These are phyloP conservation scores for Penicillium decumbens DNA, from an alignment of 2,329 filamentous ascomycete species.

Conservation along the genomic window DNA sequence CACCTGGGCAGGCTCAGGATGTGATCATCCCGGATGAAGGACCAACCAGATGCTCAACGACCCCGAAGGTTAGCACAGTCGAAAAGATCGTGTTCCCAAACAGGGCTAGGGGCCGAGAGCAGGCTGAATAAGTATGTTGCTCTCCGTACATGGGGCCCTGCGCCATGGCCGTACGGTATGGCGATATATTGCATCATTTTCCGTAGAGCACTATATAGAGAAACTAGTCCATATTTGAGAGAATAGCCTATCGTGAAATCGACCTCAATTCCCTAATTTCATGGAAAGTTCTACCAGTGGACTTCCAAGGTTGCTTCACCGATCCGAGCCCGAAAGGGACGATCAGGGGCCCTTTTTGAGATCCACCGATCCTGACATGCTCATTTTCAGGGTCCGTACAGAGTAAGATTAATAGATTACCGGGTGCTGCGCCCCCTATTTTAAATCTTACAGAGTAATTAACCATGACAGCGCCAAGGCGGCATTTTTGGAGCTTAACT, in stretches of 20 bases:
- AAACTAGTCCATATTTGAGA: background rate
- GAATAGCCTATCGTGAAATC: background rate
- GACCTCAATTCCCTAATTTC: background rate
- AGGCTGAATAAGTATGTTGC: background rate
- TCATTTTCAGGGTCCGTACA: constrained; percentile 13
- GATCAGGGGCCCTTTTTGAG: constrained; percentile 13
- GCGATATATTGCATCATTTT: constrained; percentile 12
- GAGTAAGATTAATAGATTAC: constrained; percentile 1
- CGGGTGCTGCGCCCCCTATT: constrained; percentile 4
- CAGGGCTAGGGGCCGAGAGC: background rate
- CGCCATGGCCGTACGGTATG: constrained; percentile 1
- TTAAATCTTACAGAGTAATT: background rate
- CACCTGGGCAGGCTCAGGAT: background rate
- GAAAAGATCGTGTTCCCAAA: no score
- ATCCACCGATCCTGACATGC: constrained; percentile 9
- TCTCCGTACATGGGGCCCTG: background rate
- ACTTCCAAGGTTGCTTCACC: background rate
- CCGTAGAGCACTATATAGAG: background rate
- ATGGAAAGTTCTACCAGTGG: constrained; percentile 3
- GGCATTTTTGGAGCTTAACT: constrained; percentile 12
- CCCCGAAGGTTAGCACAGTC: background rate
- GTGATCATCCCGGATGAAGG: background rate
- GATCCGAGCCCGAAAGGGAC: constrained; percentile 3
- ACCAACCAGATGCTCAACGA: background rate
- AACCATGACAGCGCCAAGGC: constrained; percentile 18